Conservation (phyloP, 2,329 filamentous ascomycete species). For the Alternaria incomplexa region DNA sequence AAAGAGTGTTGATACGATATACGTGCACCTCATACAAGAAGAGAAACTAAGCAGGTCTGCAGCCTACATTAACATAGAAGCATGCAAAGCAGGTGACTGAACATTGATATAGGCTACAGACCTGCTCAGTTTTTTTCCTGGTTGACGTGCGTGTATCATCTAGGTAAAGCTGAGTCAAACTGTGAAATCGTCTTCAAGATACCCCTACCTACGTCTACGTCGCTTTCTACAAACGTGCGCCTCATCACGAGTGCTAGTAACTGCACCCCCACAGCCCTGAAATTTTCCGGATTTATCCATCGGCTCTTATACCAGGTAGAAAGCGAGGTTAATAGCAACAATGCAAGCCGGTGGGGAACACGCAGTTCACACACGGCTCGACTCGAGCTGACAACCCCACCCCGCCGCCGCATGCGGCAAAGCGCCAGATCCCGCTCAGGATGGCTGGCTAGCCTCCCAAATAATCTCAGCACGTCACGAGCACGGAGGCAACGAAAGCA, state of each 20-base stretch:
- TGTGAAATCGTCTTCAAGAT: neutral
- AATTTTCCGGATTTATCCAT: neutral
- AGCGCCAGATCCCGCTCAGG: neutral
- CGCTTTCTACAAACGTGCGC: neutral
- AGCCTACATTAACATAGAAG: too few relatives aligned
- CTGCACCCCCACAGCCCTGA: too few relatives aligned
- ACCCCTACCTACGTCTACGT: neutral
- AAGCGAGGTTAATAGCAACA: neutral
- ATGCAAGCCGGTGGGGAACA: neutral
- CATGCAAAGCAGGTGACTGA: too few relatives aligned
- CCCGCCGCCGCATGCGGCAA: neutral
- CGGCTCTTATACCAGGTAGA: neutral
- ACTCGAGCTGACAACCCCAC: neutral
- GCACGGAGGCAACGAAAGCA: neutral
- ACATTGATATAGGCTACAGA: too few relatives aligned
- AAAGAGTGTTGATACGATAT: neutral
- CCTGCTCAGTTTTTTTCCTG: too few relatives aligned
- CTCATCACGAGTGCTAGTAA: neutral
- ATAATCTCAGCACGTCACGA: slow-evolving; percentile 7
- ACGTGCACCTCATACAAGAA: too few relatives aligned
- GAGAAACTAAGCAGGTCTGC: too few relatives aligned
- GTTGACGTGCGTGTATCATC: too few relatives aligned
- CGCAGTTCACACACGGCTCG: neutral
- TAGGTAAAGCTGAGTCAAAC: too few relatives aligned
- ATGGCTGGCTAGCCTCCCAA: slow-evolving; percentile 2